Percentiles rank a stretch among this genome's conserved stretches.
Conservation (phyloP, 768 basidiomycete species). For the Leucocoprinus sp. region DNA sequence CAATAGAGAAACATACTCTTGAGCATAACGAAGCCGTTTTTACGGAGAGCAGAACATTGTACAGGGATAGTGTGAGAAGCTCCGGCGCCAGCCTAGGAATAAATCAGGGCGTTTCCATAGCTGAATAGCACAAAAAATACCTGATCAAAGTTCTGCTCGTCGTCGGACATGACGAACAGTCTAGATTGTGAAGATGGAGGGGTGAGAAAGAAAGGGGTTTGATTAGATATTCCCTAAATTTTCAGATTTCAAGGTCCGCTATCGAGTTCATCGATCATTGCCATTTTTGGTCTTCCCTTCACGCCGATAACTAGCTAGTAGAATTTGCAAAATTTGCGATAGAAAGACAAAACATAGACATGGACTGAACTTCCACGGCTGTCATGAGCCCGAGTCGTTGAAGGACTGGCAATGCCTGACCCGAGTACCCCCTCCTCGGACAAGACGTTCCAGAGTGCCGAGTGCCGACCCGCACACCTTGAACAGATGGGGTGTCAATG, state of each 20-base stretch:
- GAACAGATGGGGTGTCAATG: no score
- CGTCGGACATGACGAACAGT: constrained; percentile 68
- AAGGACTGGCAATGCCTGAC: no score
- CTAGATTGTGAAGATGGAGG: constrained; percentile 14
- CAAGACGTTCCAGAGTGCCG: no score
- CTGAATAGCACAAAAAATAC: constrained; percentile 28
- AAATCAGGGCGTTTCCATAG: constrained; percentile 4
- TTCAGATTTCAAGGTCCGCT: constrained; percentile 31
- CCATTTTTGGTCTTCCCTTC: neutral
- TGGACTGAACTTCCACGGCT: no score
- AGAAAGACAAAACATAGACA: neutral
- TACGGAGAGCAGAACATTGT: constrained; percentile 96
- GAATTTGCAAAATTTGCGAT: neutral
- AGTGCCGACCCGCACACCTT: no score
- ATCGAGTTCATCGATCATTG: constrained; percentile 12
- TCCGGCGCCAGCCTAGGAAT: constrained; percentile 53
- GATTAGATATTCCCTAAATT: constrained; percentile 21
- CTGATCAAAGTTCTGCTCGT: constrained; percentile 81
- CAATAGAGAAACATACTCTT: constrained; percentile 47
- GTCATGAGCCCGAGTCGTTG: no score
- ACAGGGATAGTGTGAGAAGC: constrained; percentile 77
- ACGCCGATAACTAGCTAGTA: neutral
- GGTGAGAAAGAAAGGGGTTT: constrained; percentile 7
- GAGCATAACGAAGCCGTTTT: constrained; percentile 92
- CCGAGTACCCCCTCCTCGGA: no score